phyloP scores from a whole-genome alignment of 1,284 basidiomycete genomes.

The Puccinia brachypodii region DNA sequence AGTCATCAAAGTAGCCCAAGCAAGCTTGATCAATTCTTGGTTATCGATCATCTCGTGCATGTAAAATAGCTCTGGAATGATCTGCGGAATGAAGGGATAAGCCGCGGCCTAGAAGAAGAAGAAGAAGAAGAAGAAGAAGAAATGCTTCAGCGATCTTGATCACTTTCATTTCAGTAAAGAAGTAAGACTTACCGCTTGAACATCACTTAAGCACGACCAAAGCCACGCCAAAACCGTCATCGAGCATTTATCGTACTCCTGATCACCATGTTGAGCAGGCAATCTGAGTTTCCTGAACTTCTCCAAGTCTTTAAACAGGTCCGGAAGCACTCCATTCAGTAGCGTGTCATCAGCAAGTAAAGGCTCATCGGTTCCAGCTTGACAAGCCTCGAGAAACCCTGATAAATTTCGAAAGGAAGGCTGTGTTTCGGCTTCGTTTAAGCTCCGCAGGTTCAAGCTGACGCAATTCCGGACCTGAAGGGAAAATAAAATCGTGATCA shows the following conservation, averaged over 20 bases:
- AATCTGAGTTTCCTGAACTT: slow-evolving; percentile 56
- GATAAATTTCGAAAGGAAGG: slow-evolving; percentile 71
- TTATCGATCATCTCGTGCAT: slow-evolving; percentile 59
- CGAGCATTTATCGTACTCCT: slow-evolving; percentile 83
- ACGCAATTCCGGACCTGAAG: slow-evolving; percentile 58
- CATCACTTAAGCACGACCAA: slow-evolving; percentile 63
- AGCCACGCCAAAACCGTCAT: slow-evolving; percentile 75
- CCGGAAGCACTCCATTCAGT: slow-evolving; percentile 62
- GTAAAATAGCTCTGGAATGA: slow-evolving; percentile 58
- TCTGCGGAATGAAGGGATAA: slow-evolving; percentile 54
- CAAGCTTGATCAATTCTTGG: slow-evolving; percentile 58
- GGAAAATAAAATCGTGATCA: slow-evolving; percentile 51
- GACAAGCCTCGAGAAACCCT: slow-evolving; percentile 68
- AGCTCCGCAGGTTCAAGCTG: slow-evolving; percentile 57
- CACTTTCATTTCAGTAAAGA: neutral
- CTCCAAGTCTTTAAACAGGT: slow-evolving; percentile 54
- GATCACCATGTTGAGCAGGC: slow-evolving; percentile 60
- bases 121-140: neutral
- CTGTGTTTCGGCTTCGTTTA: slow-evolving; percentile 60
- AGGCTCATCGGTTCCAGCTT: slow-evolving; percentile 56
- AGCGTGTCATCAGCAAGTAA: slow-evolving; percentile 66
- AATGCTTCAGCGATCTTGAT: neutral
- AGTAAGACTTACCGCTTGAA: slow-evolving; percentile 49
- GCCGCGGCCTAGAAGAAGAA: slow-evolving; percentile 49
- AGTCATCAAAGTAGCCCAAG: slow-evolving; percentile 59